Conservation (phyloP, 2,329 filamentous ascomycete genomes). For the Calonectria pseudoreteaudii region DNA sequence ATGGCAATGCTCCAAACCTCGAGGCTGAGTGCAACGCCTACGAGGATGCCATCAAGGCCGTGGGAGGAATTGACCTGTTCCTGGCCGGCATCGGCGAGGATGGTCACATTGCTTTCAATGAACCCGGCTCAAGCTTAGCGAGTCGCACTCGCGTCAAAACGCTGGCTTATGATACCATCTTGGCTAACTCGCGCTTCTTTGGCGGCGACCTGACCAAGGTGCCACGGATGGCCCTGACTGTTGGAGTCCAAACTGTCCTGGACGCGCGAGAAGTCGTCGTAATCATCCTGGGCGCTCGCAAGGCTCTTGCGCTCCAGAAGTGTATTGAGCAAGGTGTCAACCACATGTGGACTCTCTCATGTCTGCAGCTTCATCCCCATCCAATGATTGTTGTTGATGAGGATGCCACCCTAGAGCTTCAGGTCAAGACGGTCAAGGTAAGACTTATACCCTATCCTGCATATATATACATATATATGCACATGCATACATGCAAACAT, state of each 20-base stretch:
- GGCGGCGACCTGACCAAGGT: constrained; percentile 79
- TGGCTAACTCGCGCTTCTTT: constrained; percentile 89
- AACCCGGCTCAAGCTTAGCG: constrained; percentile 82
- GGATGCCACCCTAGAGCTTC: constrained; percentile 78
- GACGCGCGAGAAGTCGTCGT: constrained; percentile 86
- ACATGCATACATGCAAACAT: not conserved
- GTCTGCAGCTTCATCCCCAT: constrained; percentile 83
- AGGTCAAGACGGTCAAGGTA: constrained; percentile 78
- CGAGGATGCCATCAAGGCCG: constrained; percentile 79
- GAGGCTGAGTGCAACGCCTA: constrained; percentile 83
- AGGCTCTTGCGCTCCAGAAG: constrained; percentile 81
- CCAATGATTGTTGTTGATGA: constrained; percentile 88
- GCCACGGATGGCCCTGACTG: constrained; percentile 84
- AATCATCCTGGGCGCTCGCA: constrained; percentile 85
- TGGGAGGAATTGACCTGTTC: constrained; percentile 87
- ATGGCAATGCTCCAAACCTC: constrained; percentile 82
- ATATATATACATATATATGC: not conserved
- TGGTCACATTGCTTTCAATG: constrained; percentile 92
- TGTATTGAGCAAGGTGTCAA: constrained; percentile 86
- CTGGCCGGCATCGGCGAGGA: constrained; percentile 87
- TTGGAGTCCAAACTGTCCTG: constrained; percentile 85
- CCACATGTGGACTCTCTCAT: constrained; percentile 91
- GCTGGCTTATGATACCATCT: constrained; percentile 85
- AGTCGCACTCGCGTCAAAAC: constrained; percentile 89
- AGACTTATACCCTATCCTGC: constrained; percentile 20